phyloP scores from a whole-genome alignment of 1,139 yeast species.

The Zhuliangozyma parablackwelliae region DNA sequence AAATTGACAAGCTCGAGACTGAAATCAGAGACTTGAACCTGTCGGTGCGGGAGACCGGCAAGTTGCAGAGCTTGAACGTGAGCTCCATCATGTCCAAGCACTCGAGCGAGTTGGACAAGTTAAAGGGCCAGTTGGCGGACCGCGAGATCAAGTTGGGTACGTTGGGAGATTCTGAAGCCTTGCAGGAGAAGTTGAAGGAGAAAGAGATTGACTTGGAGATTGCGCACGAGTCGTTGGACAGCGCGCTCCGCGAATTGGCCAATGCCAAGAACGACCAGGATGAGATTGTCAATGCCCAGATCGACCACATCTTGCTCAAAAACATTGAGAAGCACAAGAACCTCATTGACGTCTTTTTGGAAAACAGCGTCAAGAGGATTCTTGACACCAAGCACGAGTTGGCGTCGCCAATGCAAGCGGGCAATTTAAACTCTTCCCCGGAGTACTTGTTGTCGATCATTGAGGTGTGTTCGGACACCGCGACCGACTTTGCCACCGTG shows the following conservation, averaged over 20 bases:
- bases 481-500: slow-evolving; percentile 77
- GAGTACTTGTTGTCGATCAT: slow-evolving; percentile 64
- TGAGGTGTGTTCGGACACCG: slow-evolving; percentile 67
- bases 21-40: slow-evolving; percentile 61
- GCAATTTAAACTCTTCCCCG: slow-evolving; percentile 75
- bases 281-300: slow-evolving; percentile 53
- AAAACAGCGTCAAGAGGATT: slow-evolving; percentile 64
- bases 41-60: slow-evolving; percentile 60
- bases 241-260: slow-evolving; percentile 59
- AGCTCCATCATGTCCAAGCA: slow-evolving; percentile 61
- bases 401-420: slow-evolving; percentile 79
- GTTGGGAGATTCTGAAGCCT: slow-evolving; percentile 20
- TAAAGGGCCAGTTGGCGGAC: slow-evolving; percentile 34
- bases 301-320: slow-evolving; percentile 49
- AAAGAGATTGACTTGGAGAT: slow-evolving; percentile 80
- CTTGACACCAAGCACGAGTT: slow-evolving; percentile 73
- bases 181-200: slow-evolving; percentile 52
- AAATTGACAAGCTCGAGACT: slow-evolving; percentile 62
- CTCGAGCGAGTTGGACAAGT: slow-evolving; percentile 47
- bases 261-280: slow-evolving; percentile 53
- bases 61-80: slow-evolving; percentile 63
- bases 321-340: slow-evolving; percentile 50
- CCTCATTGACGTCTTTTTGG: slow-evolving; percentile 70
- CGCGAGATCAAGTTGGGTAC: slow-evolving; percentile 18
- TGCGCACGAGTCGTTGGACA: slow-evolving; percentile 74